Evolutionary conservation across 805 yeast genomes (phyloP).

Genomic region (Metschnikowia lunata): DNA sequence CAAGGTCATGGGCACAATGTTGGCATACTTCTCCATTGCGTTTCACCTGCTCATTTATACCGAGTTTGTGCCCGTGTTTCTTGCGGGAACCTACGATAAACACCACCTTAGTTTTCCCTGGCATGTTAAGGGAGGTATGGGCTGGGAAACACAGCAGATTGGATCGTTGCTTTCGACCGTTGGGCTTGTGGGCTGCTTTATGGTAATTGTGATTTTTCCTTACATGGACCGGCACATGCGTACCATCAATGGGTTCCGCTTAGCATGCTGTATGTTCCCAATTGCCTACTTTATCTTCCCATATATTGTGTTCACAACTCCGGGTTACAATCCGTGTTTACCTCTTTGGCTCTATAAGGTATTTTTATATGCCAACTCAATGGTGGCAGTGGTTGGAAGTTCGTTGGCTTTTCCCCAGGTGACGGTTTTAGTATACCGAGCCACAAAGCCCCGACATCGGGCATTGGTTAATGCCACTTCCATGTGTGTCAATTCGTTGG

Average conservation of each 20-base stretch:
- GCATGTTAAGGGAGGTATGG: slow-evolving; percentile 49
- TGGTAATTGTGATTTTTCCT: slow-evolving; percentile 50
- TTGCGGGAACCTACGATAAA: slow-evolving; percentile 33
- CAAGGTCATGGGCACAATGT: slow-evolving; percentile 28
- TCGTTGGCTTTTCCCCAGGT: slow-evolving; percentile 52
- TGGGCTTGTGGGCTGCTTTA: slow-evolving; percentile 50
- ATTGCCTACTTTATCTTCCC: slow-evolving; percentile 45
- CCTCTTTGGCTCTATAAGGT: slow-evolving; percentile 19
- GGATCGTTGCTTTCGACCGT: slow-evolving; percentile 49
- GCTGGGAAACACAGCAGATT: slow-evolving; percentile 41
- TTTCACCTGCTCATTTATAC: slow-evolving; percentile 46
- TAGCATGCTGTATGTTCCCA: slow-evolving; percentile 40
- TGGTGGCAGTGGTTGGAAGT: slow-evolving; percentile 31
- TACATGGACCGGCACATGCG: slow-evolving; percentile 45
- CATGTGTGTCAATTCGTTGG: slow-evolving; percentile 49
- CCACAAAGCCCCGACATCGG: slow-evolving; percentile 49
- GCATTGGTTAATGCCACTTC: slow-evolving; percentile 59
- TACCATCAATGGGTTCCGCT: slow-evolving; percentile 41
- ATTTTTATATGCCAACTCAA: slow-evolving; percentile 25
- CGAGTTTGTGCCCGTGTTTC: slow-evolving; percentile 53
- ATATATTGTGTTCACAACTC: slow-evolving; percentile 41
- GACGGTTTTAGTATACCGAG: slow-evolving; percentile 49
- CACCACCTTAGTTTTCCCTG: slow-evolving; percentile 43
- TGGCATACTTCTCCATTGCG: slow-evolving; percentile 40
- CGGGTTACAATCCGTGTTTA: slow-evolving; percentile 26